phyloP scores from a whole-genome alignment of 2,329 filamentous ascomycete species.

The Blastomyces emzantsi region DNA sequence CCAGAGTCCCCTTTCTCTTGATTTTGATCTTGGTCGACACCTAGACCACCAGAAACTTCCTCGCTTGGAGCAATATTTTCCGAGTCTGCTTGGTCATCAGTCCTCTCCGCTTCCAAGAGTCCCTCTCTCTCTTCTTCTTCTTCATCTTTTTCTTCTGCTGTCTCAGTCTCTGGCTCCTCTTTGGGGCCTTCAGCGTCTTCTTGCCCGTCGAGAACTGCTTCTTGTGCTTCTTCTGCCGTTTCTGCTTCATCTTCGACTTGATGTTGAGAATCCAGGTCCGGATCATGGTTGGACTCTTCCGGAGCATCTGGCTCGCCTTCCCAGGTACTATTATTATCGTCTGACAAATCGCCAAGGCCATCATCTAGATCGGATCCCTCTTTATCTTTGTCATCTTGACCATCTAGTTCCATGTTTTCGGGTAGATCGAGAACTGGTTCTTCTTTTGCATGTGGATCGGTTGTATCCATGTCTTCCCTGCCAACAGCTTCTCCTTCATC shows the following conservation, averaged over 20 bases:
- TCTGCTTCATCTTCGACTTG: constrained; percentile 33
- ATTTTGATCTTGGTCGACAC: constrained; percentile 33
- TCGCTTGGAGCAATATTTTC: constrained; percentile 44
- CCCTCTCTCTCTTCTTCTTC: constrained; percentile 45
- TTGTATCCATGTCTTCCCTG: constrained; percentile 54
- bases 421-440: constrained; percentile 74
- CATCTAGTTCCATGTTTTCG: constrained; percentile 78
- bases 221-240: constrained; percentile 23
- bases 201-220: constrained; percentile 39
- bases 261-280: constrained; percentile 26
- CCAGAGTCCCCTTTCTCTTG: constrained; percentile 40
- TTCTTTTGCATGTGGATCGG: constrained; percentile 69
- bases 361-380: constrained; percentile 44
- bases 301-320: constrained; percentile 21
- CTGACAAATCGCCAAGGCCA: constrained; percentile 41
- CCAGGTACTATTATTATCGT: constrained; percentile 31
- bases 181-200: constrained; percentile 31
- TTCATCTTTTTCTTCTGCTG: constrained; percentile 24
- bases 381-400: constrained; percentile 48
- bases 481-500: constrained; percentile 55
- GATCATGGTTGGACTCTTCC: constrained; percentile 20
- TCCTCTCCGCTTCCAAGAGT: constrained; percentile 38
- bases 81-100: constrained; percentile 44
- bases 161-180: constrained; percentile 25
- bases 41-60: constrained; percentile 32